These are phyloP conservation scores for Debaryomyces castellii DNA, from an alignment of 805 yeast species.

Conservation along the genomic window DNA sequence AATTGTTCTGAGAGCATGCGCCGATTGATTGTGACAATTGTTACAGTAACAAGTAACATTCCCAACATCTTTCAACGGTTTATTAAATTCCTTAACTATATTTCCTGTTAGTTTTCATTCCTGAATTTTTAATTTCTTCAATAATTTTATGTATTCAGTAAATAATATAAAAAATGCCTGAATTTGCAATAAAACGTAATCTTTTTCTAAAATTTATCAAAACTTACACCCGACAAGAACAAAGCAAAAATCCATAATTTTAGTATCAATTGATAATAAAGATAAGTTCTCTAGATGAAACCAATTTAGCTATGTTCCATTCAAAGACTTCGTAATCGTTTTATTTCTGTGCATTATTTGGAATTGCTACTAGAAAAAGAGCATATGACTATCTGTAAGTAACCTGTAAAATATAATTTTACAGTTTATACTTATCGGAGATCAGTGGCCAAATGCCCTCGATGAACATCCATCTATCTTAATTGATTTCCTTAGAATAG, in stretches of 20 bases:
- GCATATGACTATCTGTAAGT: neutral
- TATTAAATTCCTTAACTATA: slow-evolving; percentile 34
- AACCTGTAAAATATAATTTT: neutral
- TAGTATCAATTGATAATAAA: neutral
- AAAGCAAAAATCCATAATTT: slow-evolving; percentile 29
- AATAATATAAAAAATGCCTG: neutral
- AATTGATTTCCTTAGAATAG: neutral
- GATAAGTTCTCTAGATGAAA: no score
- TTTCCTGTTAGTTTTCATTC: neutral
- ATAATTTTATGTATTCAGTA: no score
- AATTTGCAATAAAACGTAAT: neutral
- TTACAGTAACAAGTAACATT: slow-evolving; percentile 47
- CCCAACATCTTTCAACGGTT: slow-evolving; percentile 30
- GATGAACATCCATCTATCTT: neutral
- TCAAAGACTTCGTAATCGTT: no score
- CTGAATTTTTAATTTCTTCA: no score
- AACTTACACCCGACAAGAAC: slow-evolving; percentile 35
- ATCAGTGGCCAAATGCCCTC: neutral
- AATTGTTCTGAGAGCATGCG: slow-evolving; percentile 49
- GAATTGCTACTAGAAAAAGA: neutral
- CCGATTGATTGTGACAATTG: slow-evolving; percentile 58
- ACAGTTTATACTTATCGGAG: neutral
- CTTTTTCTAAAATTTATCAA: neutral
- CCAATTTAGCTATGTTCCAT: no score
- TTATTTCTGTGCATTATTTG: no score